These are phyloP conservation scores for Gardenia jasminoides DNA, from an alignment of 257 asterid species.

Conservation along the genomic window DNA sequence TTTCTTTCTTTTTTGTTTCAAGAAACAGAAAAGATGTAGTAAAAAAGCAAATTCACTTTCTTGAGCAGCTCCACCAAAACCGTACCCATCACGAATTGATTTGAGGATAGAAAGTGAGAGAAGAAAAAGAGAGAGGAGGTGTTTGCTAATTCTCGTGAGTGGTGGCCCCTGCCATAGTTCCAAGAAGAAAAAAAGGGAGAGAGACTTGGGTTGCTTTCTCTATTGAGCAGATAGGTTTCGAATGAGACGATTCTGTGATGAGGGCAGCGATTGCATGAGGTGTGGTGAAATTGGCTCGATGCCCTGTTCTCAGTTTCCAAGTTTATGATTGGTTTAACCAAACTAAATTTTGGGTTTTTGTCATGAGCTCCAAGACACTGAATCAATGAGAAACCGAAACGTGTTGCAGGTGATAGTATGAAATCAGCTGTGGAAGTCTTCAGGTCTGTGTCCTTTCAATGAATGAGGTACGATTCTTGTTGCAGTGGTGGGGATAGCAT, in stretches of 20 bases:
- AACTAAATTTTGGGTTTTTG: not conserved
- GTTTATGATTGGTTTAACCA: constrained; percentile 24
- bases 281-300: not conserved
- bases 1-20: not conserved
- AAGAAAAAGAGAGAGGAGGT: not conserved
- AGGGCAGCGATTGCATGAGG: constrained; percentile 13
- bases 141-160: constrained; percentile 47
- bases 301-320: not conserved
- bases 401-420: constrained; percentile 23
- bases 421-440: constrained; percentile 9
- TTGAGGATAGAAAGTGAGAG: constrained; percentile 15
- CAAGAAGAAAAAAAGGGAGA: constrained; percentile 16
- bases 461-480: constrained; percentile 32
- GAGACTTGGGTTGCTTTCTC: constrained; percentile 27
- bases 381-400: constrained; percentile 35
- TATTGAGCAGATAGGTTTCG: constrained; percentile 14
- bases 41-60: not conserved
- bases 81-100: constrained; percentile 23
- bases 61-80: not conserved
- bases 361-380: not conserved
- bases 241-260: constrained; percentile 20
- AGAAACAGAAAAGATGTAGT: not conserved
- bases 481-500: constrained; percentile 35
- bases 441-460: constrained; percentile 24
- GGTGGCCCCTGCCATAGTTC: constrained; percentile 42